phyloP scores from a whole-genome alignment of 2,329 filamentous ascomycete species.

The Aquanectria penicillioides region DNA sequence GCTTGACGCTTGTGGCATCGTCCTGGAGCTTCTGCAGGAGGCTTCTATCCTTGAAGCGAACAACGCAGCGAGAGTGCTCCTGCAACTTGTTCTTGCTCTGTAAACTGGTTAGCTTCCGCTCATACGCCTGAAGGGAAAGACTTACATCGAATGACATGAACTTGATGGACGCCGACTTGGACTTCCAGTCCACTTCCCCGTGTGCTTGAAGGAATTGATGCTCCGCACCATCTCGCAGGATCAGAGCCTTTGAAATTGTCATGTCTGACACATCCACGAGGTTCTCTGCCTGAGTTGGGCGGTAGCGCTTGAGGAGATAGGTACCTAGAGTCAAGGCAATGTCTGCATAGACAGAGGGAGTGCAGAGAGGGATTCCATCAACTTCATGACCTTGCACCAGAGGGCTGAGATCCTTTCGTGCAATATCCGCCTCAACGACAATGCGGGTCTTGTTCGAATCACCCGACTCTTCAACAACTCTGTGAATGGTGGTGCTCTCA shows the following conservation, averaged over 20 bases:
- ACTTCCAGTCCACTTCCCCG: constrained; percentile 29
- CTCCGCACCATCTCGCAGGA: constrained; percentile 6
- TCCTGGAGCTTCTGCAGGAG: constrained; percentile 19
- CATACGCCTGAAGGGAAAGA: too few relatives aligned
- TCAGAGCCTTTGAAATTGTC: constrained; percentile 32
- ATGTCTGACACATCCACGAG: constrained; percentile 35
- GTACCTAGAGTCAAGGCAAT: constrained; percentile 29
- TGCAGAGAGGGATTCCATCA: constrained; percentile 33
- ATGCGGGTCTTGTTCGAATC: constrained; percentile 26
- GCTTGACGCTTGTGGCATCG: background rate
- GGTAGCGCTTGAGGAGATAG: constrained; percentile 25
- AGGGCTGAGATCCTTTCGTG: constrained; percentile 29
- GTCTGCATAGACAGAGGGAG: constrained; percentile 32
- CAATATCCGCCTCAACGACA: constrained; percentile 32
- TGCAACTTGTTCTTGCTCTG: constrained; percentile 22
- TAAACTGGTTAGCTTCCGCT: background rate
- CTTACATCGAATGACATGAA: constrained; percentile 32
- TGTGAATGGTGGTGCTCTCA: constrained; percentile 33
- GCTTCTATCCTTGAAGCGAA: constrained; percentile 28
- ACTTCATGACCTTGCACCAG: constrained; percentile 33
- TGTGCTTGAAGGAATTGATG: constrained; percentile 29
- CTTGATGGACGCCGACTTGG: constrained; percentile 8
- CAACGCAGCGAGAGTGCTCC: constrained; percentile 24
- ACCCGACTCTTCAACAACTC: constrained; percentile 27
- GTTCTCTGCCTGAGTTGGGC: constrained; percentile 14